Evolutionary conservation across 257 asterid species (phyloP).

Genomic region (Przewalskia tangutica): DNA sequence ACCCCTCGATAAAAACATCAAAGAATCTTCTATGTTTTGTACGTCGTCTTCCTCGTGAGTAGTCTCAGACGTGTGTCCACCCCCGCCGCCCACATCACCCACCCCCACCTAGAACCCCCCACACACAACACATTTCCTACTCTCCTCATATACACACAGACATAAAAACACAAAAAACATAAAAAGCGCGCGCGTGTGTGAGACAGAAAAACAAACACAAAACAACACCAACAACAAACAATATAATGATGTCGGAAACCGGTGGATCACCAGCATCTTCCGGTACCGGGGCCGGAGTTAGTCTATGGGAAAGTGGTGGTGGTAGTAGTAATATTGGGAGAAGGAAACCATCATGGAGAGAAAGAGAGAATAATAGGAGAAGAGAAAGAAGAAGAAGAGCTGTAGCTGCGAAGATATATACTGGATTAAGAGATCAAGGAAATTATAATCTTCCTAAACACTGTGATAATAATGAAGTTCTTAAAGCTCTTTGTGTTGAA

Average conservation of each 20-base stretch:
- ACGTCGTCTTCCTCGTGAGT: not conserved
- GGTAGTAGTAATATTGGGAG: conserved; percentile 31
- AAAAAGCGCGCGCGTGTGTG: not conserved
- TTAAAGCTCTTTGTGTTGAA: conserved; percentile 88
- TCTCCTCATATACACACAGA: not conserved
- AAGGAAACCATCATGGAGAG: conserved; percentile 94
- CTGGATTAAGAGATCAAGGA: conserved; percentile 94
- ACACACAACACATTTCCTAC: not conserved
- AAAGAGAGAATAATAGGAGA: conserved; percentile 91
- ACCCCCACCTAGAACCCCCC: no score
- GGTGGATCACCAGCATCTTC: conserved; percentile 64
- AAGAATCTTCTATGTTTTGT: not conserved
- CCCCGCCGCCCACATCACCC: not conserved
- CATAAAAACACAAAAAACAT: not conserved
- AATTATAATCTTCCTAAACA: conserved; percentile 82
- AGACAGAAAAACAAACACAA: not conserved
- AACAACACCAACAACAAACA: not conserved
- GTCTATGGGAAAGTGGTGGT: conserved; percentile 10
- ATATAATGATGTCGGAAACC: conserved; percentile 73
- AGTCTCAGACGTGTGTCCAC: not conserved
- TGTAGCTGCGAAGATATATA: conserved; percentile 78
- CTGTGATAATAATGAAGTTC: conserved; percentile 90
- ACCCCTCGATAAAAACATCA: not conserved
- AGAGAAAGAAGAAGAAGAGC: conserved; percentile 96
- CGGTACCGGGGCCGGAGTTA: conserved; percentile 9